Evolutionary conservation across 441 rosid genomes (phyloP).

Genomic region (Adansonia gregorii): DNA sequence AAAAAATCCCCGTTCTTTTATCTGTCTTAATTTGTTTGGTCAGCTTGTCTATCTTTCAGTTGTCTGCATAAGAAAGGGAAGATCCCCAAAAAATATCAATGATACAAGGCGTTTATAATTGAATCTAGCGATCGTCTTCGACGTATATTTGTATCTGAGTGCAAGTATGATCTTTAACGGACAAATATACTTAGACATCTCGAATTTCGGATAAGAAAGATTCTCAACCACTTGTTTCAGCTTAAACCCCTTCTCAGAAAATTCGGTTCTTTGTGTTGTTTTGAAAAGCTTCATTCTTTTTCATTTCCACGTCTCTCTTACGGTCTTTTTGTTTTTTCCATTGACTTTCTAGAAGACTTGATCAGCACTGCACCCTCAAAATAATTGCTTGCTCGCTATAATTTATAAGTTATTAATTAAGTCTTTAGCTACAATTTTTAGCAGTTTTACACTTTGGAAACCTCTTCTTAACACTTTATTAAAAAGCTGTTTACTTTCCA

Average conservation of each 20-base stretch:
- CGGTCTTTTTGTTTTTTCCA: not conserved
- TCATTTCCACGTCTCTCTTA: not conserved
- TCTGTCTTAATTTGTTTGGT: too few relatives aligned
- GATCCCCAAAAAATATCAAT: too few relatives aligned
- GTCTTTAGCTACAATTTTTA: slow-evolving; percentile 3
- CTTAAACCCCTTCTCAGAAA: not conserved
- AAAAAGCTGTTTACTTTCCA: not conserved
- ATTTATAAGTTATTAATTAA: not conserved
- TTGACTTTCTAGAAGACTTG: slow-evolving; percentile 46
- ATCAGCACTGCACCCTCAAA: slow-evolving; percentile 23
- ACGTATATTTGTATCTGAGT: too few relatives aligned
- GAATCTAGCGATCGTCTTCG: too few relatives aligned
- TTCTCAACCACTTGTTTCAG: not conserved
- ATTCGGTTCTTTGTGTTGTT: not conserved
- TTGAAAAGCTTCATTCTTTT: not conserved
- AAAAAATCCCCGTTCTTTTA: too few relatives aligned
- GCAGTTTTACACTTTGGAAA: slow-evolving; percentile 1
- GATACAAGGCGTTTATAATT: too few relatives aligned
- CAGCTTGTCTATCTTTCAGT: too few relatives aligned
- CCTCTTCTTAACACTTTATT: not conserved
- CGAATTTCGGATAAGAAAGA: not conserved
- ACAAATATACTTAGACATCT: too few relatives aligned
- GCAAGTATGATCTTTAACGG: too few relatives aligned
- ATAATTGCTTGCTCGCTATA: slow-evolving; percentile 1
- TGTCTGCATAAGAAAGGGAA: too few relatives aligned